A percentile compares a stretch with the other conserved stretches of the same genome.
Conservation (phyloP, 1,284 basidiomycete genomes). For the Irpex sp. region DNA sequence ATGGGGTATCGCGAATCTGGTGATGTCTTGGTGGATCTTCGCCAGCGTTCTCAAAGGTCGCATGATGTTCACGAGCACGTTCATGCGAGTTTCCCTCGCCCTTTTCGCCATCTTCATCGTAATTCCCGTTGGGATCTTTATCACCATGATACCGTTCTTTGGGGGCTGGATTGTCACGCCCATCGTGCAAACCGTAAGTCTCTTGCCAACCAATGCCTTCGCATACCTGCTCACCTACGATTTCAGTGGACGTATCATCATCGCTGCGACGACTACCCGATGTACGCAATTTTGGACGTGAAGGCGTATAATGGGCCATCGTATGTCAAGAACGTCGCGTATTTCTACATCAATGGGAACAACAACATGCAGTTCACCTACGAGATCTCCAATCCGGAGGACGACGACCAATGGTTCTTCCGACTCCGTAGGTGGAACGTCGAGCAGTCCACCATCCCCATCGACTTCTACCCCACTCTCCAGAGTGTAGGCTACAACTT, state of each 20-base stretch:
- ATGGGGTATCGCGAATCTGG: constrained; percentile 5
- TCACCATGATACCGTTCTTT: constrained; percentile 10
- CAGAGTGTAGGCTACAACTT: constrained; percentile 16
- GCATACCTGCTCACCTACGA: not conserved
- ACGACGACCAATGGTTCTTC: constrained; percentile 14
- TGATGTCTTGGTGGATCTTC: not conserved
- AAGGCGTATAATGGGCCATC: constrained; percentile 8
- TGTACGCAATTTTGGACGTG: constrained; percentile 14
- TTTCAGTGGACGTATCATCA: constrained; percentile 12
- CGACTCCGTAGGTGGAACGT: constrained; percentile 11
- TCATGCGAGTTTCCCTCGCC: not conserved
- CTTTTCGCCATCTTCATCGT: constrained; percentile 2
- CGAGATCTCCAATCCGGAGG: constrained; percentile 12
- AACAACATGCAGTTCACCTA: constrained; percentile 12
- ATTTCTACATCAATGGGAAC: constrained; percentile 9
- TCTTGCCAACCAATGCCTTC: not conserved
- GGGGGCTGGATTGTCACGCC: constrained; percentile 10
- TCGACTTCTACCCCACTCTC: constrained; percentile 15
- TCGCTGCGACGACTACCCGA: constrained; percentile 12
- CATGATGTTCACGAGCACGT: not conserved
- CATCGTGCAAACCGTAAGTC: constrained; percentile 5
- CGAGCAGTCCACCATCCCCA: constrained; percentile 11
- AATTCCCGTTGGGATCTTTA: not conserved
- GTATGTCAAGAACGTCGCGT: constrained; percentile 10
- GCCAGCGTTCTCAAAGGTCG: not conserved